Evolutionary conservation across 2,329 filamentous ascomycete species (phyloP).

Genomic region (Beauveria sp.): DNA sequence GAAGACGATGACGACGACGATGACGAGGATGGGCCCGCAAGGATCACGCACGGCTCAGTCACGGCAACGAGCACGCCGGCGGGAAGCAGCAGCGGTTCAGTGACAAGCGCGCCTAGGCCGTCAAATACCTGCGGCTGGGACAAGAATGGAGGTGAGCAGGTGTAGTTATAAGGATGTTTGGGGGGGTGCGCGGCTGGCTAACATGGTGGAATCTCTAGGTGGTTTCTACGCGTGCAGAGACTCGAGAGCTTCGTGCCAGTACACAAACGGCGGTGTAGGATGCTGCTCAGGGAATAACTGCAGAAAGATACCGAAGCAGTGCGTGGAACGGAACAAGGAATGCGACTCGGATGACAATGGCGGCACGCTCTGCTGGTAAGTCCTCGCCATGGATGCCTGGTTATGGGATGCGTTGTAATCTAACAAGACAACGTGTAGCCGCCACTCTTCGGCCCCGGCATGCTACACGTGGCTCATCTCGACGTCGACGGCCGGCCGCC

Average conservation of each 20-base stretch:
- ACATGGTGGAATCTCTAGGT: not conserved
- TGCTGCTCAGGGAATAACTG: conserved; percentile 1
- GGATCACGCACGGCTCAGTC: not conserved
- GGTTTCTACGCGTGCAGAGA: conserved; percentile 1
- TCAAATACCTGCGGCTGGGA: conserved; percentile 7
- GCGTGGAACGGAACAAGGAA: not conserved
- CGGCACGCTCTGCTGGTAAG: conserved; percentile 4
- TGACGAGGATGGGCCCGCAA: not conserved
- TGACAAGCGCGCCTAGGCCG: not conserved
- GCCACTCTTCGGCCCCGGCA: not conserved
- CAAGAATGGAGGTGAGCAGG: not conserved
- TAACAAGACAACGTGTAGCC: not conserved
- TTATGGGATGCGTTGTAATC: not conserved
- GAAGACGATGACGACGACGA: not conserved
- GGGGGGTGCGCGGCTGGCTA: no score
- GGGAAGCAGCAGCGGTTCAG: not conserved
- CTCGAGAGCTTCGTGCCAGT: not conserved
- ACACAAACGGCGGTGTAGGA: not conserved
- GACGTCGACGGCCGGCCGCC: not conserved
- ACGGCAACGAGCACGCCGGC: not conserved
- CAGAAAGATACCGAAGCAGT: not conserved
- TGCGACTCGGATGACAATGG: not conserved
- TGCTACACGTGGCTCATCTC: conserved; percentile 7
- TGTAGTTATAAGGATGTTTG: not conserved
- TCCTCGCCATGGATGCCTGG: not conserved